These are phyloP conservation scores for Phytophthora tentaculata DNA, from an alignment of 352 stramenopile genomes.

Conservation along the genomic window DNA sequence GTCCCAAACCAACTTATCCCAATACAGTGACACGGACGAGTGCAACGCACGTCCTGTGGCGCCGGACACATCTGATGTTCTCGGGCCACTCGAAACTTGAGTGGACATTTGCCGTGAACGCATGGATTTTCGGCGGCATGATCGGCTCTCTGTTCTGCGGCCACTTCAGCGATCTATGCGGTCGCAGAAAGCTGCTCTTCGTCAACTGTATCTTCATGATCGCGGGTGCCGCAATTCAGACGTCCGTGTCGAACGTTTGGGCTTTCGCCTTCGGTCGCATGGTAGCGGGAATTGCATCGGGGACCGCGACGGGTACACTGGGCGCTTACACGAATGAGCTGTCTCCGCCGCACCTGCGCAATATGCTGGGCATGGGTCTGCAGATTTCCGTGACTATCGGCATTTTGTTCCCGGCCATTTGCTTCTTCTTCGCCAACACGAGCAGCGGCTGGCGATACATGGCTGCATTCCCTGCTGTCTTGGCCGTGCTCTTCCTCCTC, in stretches of 20 bases:
- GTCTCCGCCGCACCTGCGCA: slow-evolving; percentile 28
- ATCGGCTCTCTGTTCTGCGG: slow-evolving; percentile 50
- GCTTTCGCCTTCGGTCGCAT: slow-evolving; percentile 39
- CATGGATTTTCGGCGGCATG: slow-evolving; percentile 65
- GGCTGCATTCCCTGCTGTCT: slow-evolving; percentile 46
- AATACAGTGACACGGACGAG: slow-evolving; percentile 55
- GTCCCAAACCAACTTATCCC: slow-evolving; percentile 69
- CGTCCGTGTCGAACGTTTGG: slow-evolving; percentile 32
- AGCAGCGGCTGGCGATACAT: slow-evolving; percentile 53
- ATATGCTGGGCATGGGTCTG: slow-evolving; percentile 32
- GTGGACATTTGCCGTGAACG: slow-evolving; percentile 33
- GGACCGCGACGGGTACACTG: slow-evolving; percentile 14
- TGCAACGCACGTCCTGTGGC: slow-evolving; percentile 52
- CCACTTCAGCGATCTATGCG: slow-evolving; percentile 37
- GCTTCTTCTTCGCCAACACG: slow-evolving; percentile 37
- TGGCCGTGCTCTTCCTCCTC: slow-evolving; percentile 38
- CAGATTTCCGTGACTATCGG: slow-evolving; percentile 41
- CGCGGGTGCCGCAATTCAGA: slow-evolving; percentile 42
- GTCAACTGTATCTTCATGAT: slow-evolving; percentile 48
- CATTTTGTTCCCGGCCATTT: slow-evolving; percentile 32
- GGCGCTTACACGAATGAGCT: slow-evolving; percentile 26
- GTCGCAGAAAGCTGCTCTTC: slow-evolving; percentile 35
- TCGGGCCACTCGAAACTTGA: slow-evolving; percentile 43
- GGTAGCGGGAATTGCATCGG: slow-evolving; percentile 21
- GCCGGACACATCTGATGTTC: slow-evolving; percentile 45